These are phyloP conservation scores for Gynochthodes officinalis DNA, from an alignment of 257 asterid genomes.

Conservation along the genomic window DNA sequence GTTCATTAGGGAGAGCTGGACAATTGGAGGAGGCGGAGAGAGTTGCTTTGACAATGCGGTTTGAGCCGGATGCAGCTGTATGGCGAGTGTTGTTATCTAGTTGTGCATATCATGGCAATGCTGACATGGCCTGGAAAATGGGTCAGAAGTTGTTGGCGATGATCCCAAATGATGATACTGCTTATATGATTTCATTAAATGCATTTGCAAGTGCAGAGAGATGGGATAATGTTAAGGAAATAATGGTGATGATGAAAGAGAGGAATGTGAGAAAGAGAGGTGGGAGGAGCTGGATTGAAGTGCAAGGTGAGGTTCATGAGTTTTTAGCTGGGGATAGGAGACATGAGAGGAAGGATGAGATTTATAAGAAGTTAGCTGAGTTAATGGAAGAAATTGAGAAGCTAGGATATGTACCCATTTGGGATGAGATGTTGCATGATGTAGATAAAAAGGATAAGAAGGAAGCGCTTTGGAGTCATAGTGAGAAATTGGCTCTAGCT, in stretches of 20 bases:
- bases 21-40: conserved; percentile 66
- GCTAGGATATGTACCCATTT: conserved; percentile 52
- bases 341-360: conserved; percentile 54
- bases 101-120: conserved; percentile 29
- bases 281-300: conserved; percentile 82
- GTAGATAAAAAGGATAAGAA: conserved; percentile 47
- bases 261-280: conserved; percentile 54
- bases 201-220: conserved; percentile 44
- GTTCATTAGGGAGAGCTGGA: conserved; percentile 62
- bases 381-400: conserved; percentile 54
- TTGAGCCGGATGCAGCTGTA: conserved; percentile 72
- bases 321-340: conserved; percentile 64
- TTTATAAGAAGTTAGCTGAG: conserved; percentile 49
- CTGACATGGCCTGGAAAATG: conserved; percentile 52
- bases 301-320: conserved; percentile 47
- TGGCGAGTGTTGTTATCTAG: conserved; percentile 65
- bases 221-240: conserved; percentile 61
- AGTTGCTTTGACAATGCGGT: conserved; percentile 58
- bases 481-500: conserved; percentile 75
- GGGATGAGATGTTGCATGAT: conserved; percentile 47
- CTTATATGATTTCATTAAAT: conserved; percentile 67
- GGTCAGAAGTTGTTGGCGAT: conserved; percentile 52
- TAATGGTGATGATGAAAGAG: conserved; percentile 65
- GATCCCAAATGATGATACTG: conserved; percentile 69
- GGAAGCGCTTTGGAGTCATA: conserved; percentile 53